phyloP scores from a whole-genome alignment of 1,284 basidiomycete species.

The Pyrrhoderma noxium region DNA sequence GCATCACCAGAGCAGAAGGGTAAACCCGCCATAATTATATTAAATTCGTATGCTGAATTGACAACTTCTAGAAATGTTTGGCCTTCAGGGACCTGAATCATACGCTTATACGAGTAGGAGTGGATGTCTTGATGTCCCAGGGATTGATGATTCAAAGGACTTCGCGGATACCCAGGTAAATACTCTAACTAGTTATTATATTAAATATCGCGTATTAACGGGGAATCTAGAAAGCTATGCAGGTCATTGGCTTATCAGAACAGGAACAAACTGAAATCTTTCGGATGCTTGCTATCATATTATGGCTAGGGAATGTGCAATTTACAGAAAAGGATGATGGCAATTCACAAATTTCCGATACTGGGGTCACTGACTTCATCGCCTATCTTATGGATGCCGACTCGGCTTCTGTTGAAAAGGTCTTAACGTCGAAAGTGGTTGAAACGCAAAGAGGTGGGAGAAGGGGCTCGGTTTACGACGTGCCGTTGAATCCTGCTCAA shows the following conservation, averaged over 20 bases:
- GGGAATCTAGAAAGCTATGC: constrained; percentile 77
- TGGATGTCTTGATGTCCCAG: constrained; percentile 86
- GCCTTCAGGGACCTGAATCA: constrained; percentile 94
- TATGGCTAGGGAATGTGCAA: constrained; percentile 96
- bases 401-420: constrained; percentile 73
- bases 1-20: constrained; percentile 85
- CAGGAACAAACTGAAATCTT: constrained; percentile 92
- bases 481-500: constrained; percentile 92
- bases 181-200: constrained; percentile 4
- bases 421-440: constrained; percentile 78
- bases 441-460: constrained; percentile 92
- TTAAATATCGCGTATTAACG: constrained; percentile 21
- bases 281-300: constrained; percentile 84
- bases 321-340: constrained; percentile 88
- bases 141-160: constrained; percentile 87
- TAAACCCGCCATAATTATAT: constrained; percentile 26
- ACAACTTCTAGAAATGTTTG: constrained; percentile 70
- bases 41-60: background rate
- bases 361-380: constrained; percentile 91
- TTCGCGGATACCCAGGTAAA: constrained; percentile 83
- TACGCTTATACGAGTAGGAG: constrained; percentile 93
- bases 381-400: constrained; percentile 94
- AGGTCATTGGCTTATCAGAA: constrained; percentile 77
- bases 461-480: constrained; percentile 93
- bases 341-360: constrained; percentile 77